Percentiles rank a stretch among this genome's conserved stretches.
Evolutionary conservation across 495 filamentous ascomycete genomes (phyloP).

Genomic region (Cercophora samala): DNA sequence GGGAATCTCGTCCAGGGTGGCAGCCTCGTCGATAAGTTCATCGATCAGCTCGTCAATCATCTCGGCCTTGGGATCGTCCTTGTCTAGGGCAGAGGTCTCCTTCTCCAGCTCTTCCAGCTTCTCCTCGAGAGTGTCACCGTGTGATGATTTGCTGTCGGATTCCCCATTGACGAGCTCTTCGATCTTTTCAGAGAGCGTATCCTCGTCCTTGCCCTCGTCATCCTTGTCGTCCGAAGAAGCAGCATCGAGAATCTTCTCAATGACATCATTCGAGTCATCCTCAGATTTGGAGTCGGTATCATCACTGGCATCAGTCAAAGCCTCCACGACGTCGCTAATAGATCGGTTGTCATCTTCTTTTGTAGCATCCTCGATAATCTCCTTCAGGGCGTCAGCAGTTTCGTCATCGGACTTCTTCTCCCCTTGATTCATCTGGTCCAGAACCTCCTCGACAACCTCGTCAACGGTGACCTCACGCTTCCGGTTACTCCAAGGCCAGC

Average conservation of each 20-base stretch:
- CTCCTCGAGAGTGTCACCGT: constrained; percentile 1
- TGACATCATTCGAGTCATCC: not conserved
- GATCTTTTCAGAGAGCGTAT: not conserved
- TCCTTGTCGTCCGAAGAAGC: not conserved
- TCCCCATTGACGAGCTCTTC: not conserved
- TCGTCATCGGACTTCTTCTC: not conserved
- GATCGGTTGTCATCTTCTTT: not conserved
- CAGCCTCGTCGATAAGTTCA: not conserved
- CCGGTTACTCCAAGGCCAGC: not conserved
- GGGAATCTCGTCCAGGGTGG: not conserved
- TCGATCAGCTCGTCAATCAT: not conserved
- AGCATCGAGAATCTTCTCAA: not conserved
- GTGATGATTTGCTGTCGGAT: not conserved
- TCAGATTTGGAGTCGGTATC: not conserved
- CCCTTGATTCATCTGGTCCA: not conserved
- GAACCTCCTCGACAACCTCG: not conserved
- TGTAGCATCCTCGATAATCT: not conserved
- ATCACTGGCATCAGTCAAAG: not conserved
- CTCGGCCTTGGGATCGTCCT: not conserved
- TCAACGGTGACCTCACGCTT: not conserved
- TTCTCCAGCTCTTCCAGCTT: not conserved
- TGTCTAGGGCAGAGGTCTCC: not conserved
- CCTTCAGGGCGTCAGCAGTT: not conserved
- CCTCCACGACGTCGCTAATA: not conserved
- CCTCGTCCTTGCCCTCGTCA: not conserved